Conservation (phyloP, 805 yeast genomes). For the Tetrapisispora iriomotensis region DNA sequence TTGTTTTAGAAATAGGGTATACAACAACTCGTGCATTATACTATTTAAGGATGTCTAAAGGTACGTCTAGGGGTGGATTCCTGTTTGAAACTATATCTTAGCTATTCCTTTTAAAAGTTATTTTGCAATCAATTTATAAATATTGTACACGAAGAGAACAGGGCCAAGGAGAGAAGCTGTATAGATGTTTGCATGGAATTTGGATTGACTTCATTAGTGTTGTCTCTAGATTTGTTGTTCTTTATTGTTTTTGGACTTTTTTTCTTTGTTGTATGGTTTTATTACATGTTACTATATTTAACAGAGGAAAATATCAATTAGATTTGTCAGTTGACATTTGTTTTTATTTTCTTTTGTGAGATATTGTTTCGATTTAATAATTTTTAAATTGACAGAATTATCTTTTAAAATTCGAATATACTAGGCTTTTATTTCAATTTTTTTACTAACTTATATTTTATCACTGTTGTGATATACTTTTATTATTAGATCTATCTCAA, state of each 20-base stretch:
- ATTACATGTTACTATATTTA: not conserved
- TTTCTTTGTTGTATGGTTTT: not conserved
- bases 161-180: not conserved
- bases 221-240: no score
- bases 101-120: constrained; percentile 5
- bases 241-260: no score
- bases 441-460: not conserved
- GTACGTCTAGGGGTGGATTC: constrained; percentile 7
- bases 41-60: constrained; percentile 6
- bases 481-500: constrained; percentile 47
- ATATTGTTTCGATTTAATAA: not conserved
- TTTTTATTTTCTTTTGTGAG: constrained; percentile 3
- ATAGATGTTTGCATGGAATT: not conserved
- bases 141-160: not conserved
- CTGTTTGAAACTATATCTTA: constrained; percentile 5
- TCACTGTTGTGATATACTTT: not conserved
- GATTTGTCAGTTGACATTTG: constrained; percentile 1
- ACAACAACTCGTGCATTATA: not conserved
- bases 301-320: constrained; percentile 1
- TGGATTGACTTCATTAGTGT: not conserved
- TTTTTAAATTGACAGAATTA: not conserved
- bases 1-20: not conserved
- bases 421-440: no score
- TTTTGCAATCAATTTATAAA: constrained; percentile 2
- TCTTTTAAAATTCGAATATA: not conserved